Base-by-base conservation (phyloP, 1,139 yeast species). In the Meyerozyma carpophila region DNA sequence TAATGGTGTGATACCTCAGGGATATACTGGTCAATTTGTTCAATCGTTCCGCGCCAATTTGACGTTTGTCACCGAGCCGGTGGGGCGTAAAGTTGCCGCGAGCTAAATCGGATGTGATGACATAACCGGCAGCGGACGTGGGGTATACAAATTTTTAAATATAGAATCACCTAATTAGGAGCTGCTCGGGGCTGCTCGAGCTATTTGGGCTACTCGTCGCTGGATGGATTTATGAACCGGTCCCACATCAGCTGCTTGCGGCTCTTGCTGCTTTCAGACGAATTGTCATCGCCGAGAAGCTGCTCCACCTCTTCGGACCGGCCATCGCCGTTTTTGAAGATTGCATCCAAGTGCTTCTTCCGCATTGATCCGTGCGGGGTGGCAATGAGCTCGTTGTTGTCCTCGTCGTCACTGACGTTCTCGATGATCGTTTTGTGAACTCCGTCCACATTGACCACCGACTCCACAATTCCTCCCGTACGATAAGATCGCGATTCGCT, bases 341-440 rank as follows among this genome's bases (percentile, higher is more conserved):
- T 32, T 18, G 31, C 27, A n/a, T 38, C 34, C 20, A 38, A 28
- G 42, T 41, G 45, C 43, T 45, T 45, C 47, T 42, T 47, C 37
- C 13, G 40, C 40, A 25, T 27, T 14, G 41, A 36, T 11, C 31
- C 38, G 32, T 44, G 46, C 25, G 37, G 26, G 31, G 42, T 20
- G 8, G 45, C 50, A 31, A 9, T 25, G 4, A 32, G 41, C 20
- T 41, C 44, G 4, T 21, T 21, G 24, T 21, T 21, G 24, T 50
- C 51, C 34, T 71, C 76, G 25, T 61, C 66, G 43, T 72, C 77
- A 49, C 70, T 65, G 10, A 70, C 73, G 51, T 78, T 81, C 55
- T 84, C 91, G 58, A 90, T 89, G 50, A 90, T 86, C 6, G 95
- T 88, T 68, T 90, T 90, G 55, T 81, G 84, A 14, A 88, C 88